Percentiles rank a stretch among this genome's conserved stretches.
phyloP scores from a whole-genome alignment of 768 basidiomycete genomes.

The Agrocybe pediades region DNA sequence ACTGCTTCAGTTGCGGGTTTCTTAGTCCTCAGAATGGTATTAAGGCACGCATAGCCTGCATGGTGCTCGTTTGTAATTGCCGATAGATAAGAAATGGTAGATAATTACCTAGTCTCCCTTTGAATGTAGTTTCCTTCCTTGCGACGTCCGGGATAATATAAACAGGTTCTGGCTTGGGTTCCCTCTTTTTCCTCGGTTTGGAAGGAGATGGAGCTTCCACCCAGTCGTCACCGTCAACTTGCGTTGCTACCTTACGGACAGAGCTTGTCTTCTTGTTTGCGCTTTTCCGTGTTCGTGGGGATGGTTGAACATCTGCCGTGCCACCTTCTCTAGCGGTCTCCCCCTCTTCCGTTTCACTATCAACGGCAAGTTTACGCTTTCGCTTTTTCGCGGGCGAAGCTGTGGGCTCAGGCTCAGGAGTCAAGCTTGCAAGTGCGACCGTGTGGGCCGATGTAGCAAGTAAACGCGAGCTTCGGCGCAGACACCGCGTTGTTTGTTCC shows the following conservation, averaged over 20 bases:
- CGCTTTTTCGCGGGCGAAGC: background rate
- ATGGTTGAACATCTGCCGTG: background rate
- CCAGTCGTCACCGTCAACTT: background rate
- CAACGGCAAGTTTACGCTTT: background rate
- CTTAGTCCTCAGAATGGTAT: slow-evolving; percentile 74
- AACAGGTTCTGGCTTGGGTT: slow-evolving; percentile 39
- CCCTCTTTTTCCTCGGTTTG: background rate
- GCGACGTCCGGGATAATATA: slow-evolving; percentile 77
- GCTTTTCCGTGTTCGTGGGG: background rate
- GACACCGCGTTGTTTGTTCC: background rate
- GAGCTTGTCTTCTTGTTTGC: background rate
- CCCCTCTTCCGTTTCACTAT: background rate
- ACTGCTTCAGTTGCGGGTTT: slow-evolving; percentile 66
- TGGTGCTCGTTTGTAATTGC: background rate
- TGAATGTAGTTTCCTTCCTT: slow-evolving; percentile 66
- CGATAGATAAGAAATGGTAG: background rate
- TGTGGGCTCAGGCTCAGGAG: background rate
- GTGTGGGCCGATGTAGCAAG: background rate
- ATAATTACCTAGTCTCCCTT: slow-evolving; percentile 56
- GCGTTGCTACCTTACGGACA: background rate
- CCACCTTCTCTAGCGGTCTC: background rate
- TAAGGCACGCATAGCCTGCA: slow-evolving; percentile 78
- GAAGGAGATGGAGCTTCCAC: background rate
- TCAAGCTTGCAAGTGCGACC: background rate
- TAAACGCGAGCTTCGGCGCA: slow-evolving; percentile 5